A percentile compares a stretch with the other conserved stretches of the same genome.
Conservation (phyloP, 1,139 yeast genomes). For the Kurtzmaniella natalensis region DNA sequence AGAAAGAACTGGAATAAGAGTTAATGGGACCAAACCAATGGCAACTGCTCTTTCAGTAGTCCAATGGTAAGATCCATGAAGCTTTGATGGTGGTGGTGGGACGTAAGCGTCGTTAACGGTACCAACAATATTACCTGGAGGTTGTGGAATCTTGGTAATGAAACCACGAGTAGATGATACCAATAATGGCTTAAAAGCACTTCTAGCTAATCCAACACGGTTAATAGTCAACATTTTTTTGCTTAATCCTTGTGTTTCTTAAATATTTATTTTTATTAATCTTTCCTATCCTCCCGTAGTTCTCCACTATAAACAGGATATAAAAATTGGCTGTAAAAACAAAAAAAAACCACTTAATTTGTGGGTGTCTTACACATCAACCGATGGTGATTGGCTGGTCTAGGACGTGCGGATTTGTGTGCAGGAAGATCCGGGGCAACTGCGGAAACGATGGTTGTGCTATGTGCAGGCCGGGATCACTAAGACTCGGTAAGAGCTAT, state of each 20-base stretch:
- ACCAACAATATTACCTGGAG: constrained; percentile 72
- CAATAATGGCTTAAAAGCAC: constrained; percentile 11
- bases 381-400: constrained; percentile 2
- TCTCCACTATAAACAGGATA: too few species aligned
- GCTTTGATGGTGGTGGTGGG: constrained; percentile 50
- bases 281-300: too few species aligned
- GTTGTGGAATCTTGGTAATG: constrained; percentile 57
- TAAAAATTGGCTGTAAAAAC: too few species aligned
- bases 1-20: constrained; percentile 57
- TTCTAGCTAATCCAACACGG: constrained; percentile 19
- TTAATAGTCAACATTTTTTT: constrained; percentile 17
- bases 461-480: too few species aligned
- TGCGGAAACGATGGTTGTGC: not conserved
- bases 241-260: not conserved
- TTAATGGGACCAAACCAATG: constrained; percentile 58
- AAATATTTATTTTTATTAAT: not conserved
- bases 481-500: too few species aligned
- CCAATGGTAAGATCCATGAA: constrained; percentile 74
- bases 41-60: constrained; percentile 59
- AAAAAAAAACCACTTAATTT: too few species aligned
- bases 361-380: constrained; percentile 2
- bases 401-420: not conserved
- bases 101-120: constrained; percentile 72
- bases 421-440: constrained; percentile 3
- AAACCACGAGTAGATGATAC: constrained; percentile 21